Evolutionary conservation across 495 filamentous ascomycete genomes (phyloP).

Genomic region (Neurospora tetraspora): DNA sequence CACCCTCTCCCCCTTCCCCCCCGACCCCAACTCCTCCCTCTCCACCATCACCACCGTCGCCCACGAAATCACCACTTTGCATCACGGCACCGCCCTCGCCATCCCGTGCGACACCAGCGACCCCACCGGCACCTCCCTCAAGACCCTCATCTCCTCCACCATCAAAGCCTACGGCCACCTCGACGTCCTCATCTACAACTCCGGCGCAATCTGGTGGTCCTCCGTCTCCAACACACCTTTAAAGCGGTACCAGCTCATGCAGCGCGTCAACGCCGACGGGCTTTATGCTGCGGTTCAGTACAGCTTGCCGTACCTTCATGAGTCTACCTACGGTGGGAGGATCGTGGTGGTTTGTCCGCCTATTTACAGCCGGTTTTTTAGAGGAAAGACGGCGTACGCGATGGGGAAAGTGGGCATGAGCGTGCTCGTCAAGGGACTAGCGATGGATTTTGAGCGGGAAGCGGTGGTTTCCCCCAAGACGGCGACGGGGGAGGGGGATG

Average conservation of each 20-base stretch:
- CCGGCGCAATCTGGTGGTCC: constrained; percentile 81
- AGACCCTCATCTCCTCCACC: constrained; percentile 50
- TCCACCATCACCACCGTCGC: constrained; percentile 81
- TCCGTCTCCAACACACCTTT: constrained; percentile 63
- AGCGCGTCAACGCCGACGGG: constrained; percentile 69
- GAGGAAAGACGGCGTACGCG: constrained; percentile 81
- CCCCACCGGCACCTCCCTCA: constrained; percentile 42
- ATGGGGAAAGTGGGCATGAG: constrained; percentile 83
- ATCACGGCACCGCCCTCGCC: constrained; percentile 52
- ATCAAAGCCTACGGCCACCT: constrained; percentile 53
- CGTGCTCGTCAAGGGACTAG: constrained; percentile 69
- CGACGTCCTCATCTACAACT: constrained; percentile 73
- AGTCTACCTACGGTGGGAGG: constrained; percentile 41
- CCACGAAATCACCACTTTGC: constrained; percentile 59
- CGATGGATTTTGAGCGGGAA: constrained; percentile 70
- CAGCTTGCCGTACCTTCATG: constrained; percentile 45
- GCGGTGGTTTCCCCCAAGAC: constrained; percentile 43
- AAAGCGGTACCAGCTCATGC: constrained; percentile 75
- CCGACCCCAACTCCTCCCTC: constrained; percentile 65
- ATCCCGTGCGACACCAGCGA: constrained; percentile 63
- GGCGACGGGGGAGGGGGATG: constrained; percentile 39
- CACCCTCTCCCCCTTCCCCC: constrained; percentile 53
- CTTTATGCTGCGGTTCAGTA: constrained; percentile 60
- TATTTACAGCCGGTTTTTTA: constrained; percentile 76
- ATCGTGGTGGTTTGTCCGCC: constrained; percentile 78